Conservation (phyloP, 163 green algal genomes). For the Smithsoniella earleae region DNA sequence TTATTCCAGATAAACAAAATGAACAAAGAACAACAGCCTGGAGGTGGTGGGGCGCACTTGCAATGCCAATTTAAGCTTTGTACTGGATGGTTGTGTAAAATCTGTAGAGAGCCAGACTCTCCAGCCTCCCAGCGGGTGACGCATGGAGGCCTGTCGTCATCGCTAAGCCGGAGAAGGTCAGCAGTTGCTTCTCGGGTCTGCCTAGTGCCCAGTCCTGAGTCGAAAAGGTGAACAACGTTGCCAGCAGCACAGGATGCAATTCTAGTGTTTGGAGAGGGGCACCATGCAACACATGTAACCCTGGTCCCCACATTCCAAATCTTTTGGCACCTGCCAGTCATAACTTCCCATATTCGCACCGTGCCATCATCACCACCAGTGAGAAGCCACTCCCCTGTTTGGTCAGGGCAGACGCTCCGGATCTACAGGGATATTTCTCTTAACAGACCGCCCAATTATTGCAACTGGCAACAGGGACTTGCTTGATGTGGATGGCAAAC, state of each 20-base stretch:
- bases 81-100: slow-evolving; percentile 7
- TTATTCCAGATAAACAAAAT: too few relatives aligned
- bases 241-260: slow-evolving; percentile 47
- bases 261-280: slow-evolving; percentile 46
- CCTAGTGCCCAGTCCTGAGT: slow-evolving; percentile 42
- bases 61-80: neutral
- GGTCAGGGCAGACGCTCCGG: slow-evolving; percentile 53
- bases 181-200: slow-evolving; percentile 41
- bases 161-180: neutral
- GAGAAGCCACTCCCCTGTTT: slow-evolving; percentile 73
- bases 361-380: slow-evolving; percentile 63
- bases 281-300: slow-evolving; percentile 69
- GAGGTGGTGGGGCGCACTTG: neutral
- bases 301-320: slow-evolving; percentile 51
- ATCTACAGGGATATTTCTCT: slow-evolving; percentile 50
- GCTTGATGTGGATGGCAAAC: slow-evolving; percentile 41
- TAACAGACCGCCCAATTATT: neutral
- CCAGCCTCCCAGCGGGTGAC: neutral
- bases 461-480: too few relatives aligned
- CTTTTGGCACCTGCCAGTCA: slow-evolving; percentile 45
- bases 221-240: slow-evolving; percentile 53
- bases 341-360: slow-evolving; percentile 74
- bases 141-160: too few relatives aligned
- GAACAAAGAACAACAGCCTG: too few relatives aligned
- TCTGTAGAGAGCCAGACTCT: neutral